A percentile compares a stretch with the other conserved stretches of the same genome.
phyloP scores from a whole-genome alignment of 2,329 filamentous ascomycete genomes.

The Cladophialophora chaetospira region DNA sequence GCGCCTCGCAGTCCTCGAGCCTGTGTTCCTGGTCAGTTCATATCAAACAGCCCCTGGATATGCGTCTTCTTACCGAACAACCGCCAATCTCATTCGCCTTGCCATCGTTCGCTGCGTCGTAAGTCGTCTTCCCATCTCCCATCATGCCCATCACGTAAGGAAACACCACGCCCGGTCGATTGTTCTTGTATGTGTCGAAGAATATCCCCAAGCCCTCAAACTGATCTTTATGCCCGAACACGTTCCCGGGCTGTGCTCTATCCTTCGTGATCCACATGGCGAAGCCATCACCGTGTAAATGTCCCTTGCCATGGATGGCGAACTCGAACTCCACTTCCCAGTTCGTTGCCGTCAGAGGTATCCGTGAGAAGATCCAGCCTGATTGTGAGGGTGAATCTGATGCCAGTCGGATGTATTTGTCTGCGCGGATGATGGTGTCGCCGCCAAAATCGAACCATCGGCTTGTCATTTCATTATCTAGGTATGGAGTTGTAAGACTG shows the following conservation, averaged over 20 bases:
- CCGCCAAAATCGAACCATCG: conserved; percentile 99
- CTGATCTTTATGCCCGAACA: conserved; percentile 84
- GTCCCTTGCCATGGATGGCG: conserved; percentile 84
- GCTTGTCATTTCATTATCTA: conserved; percentile 97
- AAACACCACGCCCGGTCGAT: conserved; percentile 91
- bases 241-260: conserved; percentile 74
- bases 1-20: conserved; percentile 85
- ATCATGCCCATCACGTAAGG: conserved; percentile 99
- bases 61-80: conserved; percentile 67
- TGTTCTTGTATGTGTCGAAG: conserved; percentile 99
- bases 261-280: conserved; percentile 98
- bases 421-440: conserved; percentile 78
- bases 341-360: conserved; percentile 94
- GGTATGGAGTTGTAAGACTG: conserved; percentile 81
- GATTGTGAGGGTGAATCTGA: conserved; percentile 86
- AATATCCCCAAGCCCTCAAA: conserved; percentile 96
- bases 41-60: background rate
- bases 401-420: conserved; percentile 86
- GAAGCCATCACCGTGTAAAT: conserved; percentile 93
- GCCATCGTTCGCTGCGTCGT: conserved; percentile 93
- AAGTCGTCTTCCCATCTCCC: conserved; percentile 83
- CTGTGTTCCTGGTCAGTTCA: conserved; percentile 38
- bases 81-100: conserved; percentile 91
- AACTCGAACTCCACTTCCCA: conserved; percentile 99
- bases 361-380: conserved; percentile 91